Conservation (phyloP, 208 protist species). For the Acanthamoeba quina region DNA sequence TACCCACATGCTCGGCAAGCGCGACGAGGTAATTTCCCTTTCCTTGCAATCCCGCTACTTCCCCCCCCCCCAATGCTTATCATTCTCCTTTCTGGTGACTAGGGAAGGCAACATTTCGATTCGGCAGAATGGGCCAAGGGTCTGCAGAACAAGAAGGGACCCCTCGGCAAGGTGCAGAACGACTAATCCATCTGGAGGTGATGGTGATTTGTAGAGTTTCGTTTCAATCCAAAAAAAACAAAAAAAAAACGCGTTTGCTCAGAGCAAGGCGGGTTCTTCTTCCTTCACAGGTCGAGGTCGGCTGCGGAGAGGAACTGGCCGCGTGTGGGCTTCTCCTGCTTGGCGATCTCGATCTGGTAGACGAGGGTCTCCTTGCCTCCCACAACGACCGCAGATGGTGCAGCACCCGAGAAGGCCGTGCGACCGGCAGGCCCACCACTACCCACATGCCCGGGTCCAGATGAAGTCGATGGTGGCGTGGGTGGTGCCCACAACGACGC, state of each 20-base stretch:
- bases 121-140: conserved; percentile 70
- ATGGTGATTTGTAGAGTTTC: not conserved
- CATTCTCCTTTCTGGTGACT: too few relatives aligned
- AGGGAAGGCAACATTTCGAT: conserved; percentile 72
- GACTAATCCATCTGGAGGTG: conserved; percentile 5
- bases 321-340: conserved; percentile 20
- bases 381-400: not conserved
- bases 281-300: not conserved
- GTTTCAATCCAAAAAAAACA: not conserved
- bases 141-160: conserved; percentile 68
- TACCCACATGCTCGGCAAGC: conserved; percentile 67
- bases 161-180: conserved; percentile 57
- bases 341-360: conserved; percentile 56
- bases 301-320: not conserved
- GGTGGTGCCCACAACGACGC: not conserved
- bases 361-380: conserved; percentile 3
- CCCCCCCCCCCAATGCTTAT: too few relatives aligned
- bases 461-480: not conserved
- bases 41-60: not conserved
- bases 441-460: too few relatives aligned
- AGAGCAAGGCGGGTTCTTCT: too few relatives aligned
- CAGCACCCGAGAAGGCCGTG: not conserved
- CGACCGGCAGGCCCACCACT: not conserved
- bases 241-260: too few relatives aligned
- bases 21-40: not conserved